A percentile compares a stretch with the other conserved stretches of the same genome.
Evolutionary conservation across 2,329 filamentous ascomycete genomes (phyloP).

Genomic region (Stachybotrys echinatus): DNA sequence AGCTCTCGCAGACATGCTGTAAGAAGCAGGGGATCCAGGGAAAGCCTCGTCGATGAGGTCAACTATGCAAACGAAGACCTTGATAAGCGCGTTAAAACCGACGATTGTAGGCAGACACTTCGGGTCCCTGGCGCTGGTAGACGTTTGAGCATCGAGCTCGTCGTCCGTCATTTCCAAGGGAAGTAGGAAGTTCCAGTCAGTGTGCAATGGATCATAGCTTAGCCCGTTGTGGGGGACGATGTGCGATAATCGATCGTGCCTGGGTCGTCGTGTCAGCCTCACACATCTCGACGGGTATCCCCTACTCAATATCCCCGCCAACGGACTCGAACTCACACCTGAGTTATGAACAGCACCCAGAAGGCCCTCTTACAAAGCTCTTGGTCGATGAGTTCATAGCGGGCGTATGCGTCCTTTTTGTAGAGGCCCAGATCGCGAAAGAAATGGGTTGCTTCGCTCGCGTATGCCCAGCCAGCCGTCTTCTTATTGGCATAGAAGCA

Average conservation of each 20-base stretch:
- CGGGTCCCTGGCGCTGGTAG: background rate
- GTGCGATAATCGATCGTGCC: background rate
- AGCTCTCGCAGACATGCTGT: background rate
- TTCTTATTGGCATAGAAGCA: background rate
- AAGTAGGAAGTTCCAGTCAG: background rate
- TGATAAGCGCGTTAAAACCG: background rate
- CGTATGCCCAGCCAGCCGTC: background rate
- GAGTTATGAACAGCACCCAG: background rate
- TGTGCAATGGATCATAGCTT: background rate
- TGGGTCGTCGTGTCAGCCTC: background rate
- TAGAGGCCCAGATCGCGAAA: background rate
- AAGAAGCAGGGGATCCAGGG: background rate
- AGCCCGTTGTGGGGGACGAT: background rate
- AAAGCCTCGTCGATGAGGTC: background rate
- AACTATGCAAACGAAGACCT: background rate
- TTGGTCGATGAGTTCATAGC: background rate
- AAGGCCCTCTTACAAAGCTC: background rate
- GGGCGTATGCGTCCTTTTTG: background rate
- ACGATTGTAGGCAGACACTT: background rate
- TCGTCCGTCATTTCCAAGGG: background rate
- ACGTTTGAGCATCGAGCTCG: background rate
- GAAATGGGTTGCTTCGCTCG: background rate
- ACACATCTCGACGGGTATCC: too few species aligned
- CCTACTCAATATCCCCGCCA: background rate
- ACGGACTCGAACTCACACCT: background rate